These are phyloP conservation scores for cucumber (Cucumis sativus) DNA, from an alignment of 306 rosid species.

Conservation along the genomic window DNA sequence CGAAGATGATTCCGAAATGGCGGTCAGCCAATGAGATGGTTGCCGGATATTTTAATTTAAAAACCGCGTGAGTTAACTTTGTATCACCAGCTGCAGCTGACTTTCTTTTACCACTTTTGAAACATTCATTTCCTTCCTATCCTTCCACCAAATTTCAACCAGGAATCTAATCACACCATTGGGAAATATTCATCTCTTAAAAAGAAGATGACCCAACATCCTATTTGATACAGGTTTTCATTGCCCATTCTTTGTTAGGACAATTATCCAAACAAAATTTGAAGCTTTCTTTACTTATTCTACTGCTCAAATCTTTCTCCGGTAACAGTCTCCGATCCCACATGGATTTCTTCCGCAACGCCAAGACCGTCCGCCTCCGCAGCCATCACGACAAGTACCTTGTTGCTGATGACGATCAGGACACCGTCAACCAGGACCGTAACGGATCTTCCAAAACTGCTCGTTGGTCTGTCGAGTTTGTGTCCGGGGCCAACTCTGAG, in stretches of 20 bases:
- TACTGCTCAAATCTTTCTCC: constrained; percentile 5
- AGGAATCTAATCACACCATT: not conserved
- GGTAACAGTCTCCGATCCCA: constrained; percentile 33
- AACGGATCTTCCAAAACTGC: constrained; percentile 56
- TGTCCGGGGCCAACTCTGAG: constrained; percentile 27
- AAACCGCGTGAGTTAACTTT: not conserved
- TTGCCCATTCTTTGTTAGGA: not conserved
- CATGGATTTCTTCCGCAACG: constrained; percentile 61
- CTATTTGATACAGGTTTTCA: not conserved
- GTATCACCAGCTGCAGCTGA: not conserved
- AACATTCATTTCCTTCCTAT: not conserved
- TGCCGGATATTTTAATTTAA: not conserved
- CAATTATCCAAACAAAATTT: not conserved
- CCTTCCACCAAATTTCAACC: not conserved
- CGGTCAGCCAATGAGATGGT: not conserved
- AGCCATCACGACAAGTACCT: constrained; percentile 76
- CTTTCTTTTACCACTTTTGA: not conserved
- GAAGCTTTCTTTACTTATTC: not conserved
- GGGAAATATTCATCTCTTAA: too few relatives aligned
- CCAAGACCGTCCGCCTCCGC: constrained; percentile 72
- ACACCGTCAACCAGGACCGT: constrained; percentile 51
- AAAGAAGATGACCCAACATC: not conserved
- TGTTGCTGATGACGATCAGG: constrained; percentile 74
- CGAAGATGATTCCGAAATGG: not conserved
- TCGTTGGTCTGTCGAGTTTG: constrained; percentile 55